Evolutionary conservation across 208 protist species (phyloP).

Genomic region (Acanthamoeba rhysodes): DNA sequence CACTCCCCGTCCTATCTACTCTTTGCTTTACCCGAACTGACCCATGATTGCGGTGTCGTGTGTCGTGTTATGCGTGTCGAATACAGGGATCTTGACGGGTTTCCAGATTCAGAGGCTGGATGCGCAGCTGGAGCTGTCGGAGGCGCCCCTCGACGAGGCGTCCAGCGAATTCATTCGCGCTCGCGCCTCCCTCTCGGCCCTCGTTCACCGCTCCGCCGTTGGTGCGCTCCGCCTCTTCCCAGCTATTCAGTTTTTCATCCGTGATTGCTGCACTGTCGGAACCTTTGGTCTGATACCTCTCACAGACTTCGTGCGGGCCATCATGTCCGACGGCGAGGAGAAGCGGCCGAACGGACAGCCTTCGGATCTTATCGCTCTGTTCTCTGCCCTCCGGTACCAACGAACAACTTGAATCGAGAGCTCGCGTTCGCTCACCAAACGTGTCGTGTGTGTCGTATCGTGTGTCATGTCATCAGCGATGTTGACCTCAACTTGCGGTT

Average conservation of each 20-base stretch:
- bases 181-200: not conserved
- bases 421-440: no score
- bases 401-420: not conserved
- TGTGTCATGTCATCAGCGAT: not conserved
- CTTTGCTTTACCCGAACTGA: not conserved
- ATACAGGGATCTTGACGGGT: not conserved
- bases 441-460: not conserved
- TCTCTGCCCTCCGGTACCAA: conserved; percentile 1
- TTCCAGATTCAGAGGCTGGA: not conserved
- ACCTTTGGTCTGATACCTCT: no score
- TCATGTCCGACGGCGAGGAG: conserved; percentile 12
- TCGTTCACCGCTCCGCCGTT: not conserved
- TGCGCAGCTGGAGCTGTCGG: not conserved
- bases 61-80: not conserved
- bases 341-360: not conserved
- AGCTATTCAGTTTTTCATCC: no score
- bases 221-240: not conserved
- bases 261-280: no score
- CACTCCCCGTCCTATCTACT: no score
- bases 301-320: conserved; percentile 2
- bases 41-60: no score
- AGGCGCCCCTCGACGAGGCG: not conserved
- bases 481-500: conserved; percentile 17
- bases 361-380: not conserved
- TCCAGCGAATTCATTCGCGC: not conserved